These are phyloP conservation scores for Monilinia laxa DNA, from an alignment of 2,329 filamentous ascomycete species.

Conservation along the genomic window DNA sequence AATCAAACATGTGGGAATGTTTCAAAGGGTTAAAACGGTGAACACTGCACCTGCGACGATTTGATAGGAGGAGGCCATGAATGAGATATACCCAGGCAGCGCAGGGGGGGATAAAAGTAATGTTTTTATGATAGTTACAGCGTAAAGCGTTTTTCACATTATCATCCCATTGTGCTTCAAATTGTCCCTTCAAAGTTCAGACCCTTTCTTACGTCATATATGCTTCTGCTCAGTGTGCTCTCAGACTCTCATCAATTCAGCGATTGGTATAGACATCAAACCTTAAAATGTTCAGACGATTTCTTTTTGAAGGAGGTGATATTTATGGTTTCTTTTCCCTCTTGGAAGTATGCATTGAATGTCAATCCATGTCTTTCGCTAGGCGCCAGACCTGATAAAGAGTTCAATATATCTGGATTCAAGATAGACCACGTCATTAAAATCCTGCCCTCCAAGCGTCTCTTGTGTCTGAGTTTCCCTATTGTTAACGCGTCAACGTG, in stretches of 20 bases:
- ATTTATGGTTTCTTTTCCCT: too few relatives aligned
- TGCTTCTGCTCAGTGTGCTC: not conserved
- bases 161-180: not conserved
- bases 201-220: not conserved
- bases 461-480: too few relatives aligned
- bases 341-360: too few relatives aligned
- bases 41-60: conserved; percentile 35
- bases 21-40: conserved; percentile 45
- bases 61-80: not conserved
- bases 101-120: not conserved
- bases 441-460: too few relatives aligned
- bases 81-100: not conserved
- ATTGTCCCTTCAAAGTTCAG: not conserved
- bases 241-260: not conserved
- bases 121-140: not conserved
- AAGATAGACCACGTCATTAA: too few relatives aligned
- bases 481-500: too few relatives aligned
- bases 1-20: conserved; percentile 87
- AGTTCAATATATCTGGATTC: too few relatives aligned
- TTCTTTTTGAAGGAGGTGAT: too few relatives aligned
- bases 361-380: too few relatives aligned
- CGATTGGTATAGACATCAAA: not conserved
- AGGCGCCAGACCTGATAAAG: too few relatives aligned
- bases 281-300: too few relatives aligned
- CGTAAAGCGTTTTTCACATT: not conserved